Evolutionary conservation across 371 early-diverging fungal species (phyloP), one percentile per base, ranked within the genome.

Genomic region (Parasitella parasitica): DNA sequence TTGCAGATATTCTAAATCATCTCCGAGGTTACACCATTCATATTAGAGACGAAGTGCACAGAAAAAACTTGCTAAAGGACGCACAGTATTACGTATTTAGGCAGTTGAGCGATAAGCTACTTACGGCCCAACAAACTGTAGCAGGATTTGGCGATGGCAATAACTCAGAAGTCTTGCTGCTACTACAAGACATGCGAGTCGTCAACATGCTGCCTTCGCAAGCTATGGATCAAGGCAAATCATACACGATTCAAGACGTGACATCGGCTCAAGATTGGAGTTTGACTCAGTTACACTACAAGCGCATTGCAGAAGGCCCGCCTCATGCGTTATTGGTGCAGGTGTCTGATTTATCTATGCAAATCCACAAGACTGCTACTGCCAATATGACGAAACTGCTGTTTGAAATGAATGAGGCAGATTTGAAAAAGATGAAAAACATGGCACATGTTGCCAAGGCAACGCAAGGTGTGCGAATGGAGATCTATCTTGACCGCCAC

Each of bases 1-100:
- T 88, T 76, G 73, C 68, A 39, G 86, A 86, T 16, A 81, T 88
- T 43, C 48, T 88, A n/a, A 70, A 71, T 11, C 83, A 84, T 70
- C 67, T 88, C 7, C 82, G 83, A 39, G 88, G 88, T 9, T 88
- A 88, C 43, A 81, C 82, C 1, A 77, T 88, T 35, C 69, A 72
- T 32, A 81, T 88, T 57, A 72, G 77, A 37, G 85, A 85, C 61
- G 85, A 81, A 59, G 70, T 79, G n/a, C 88, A 88, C 55, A 76
- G 86, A 51, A 76, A 73, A 46, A 88, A 88, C 52, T 55, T 88
- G 26, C 64, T 88, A 20, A 84, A 78, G 59, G 88, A 88, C 59
- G 82, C 86, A 1, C 76, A 81, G 18, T 88, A 84, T 58, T 88
- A 85, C 57, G 82, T 77, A 34, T 72, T 88, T 51, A 75, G 75